Evolutionary conservation across 352 stramenopile species (phyloP), one percentile per base, ranked within the genome.

Genomic region (Thraustochytrium sp.): DNA sequence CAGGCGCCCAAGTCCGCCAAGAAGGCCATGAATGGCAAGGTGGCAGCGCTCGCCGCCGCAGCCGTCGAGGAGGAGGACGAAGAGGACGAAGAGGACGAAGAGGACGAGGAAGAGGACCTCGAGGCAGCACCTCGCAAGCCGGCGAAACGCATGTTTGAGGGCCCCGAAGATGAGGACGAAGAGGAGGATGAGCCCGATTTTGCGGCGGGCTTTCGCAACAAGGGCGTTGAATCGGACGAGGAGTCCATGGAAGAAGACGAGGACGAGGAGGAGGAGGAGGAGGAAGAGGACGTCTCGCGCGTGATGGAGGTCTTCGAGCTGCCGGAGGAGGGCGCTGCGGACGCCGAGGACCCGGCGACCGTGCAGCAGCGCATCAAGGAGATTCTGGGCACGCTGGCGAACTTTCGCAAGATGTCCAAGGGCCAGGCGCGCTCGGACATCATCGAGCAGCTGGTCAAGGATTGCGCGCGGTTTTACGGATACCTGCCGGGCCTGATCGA

Each of bases 401-500:
- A 98, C 78, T 99, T 99, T 84, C 98, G 97, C 84, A 89, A 91
- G 29, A 92, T 93, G 75, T 92, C 95, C 23, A 94, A 99, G n/a
- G 92, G 92, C 59, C 89, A 93, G 42, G 95, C 92, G 49, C 93
- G 96, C 38, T 93, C 94, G 38, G 95, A 99, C 84, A 99, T 98
- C 87, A 90, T 98, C 76, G 93, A 98, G 85, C 73, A 92, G 64
- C 86, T 96, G 36, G 87, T 90, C 13, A 92, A 90, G 82, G 97
- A 99, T 88, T 87, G 99, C 82, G 90, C 93, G 44, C 96, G 97
- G 85, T 97, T 99, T 85, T 98, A 98, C 88, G 96, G 96, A 74
- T 99, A 99, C 91, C 93, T 98, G 84, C 94, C 92, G 73, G 96
- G 99, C 87, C 92, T 99, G 21, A 93, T 99, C 46, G 95, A 99